These are phyloP conservation scores for Lactarius trivialis DNA, from an alignment of 768 basidiomycete species.

Conservation along the genomic window DNA sequence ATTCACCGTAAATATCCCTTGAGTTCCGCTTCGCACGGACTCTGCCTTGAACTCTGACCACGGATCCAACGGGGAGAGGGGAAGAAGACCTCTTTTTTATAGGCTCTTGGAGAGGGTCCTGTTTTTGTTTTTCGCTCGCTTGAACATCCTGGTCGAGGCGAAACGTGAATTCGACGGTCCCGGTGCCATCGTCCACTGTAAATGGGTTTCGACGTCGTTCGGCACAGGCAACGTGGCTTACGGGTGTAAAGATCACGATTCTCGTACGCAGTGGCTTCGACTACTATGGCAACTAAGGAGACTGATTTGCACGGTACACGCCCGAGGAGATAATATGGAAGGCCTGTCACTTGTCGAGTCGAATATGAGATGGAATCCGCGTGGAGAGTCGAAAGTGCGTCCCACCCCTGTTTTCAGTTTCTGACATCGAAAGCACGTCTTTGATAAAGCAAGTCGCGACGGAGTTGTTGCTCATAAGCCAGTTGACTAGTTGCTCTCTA, in stretches of 20 bases:
- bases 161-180: conserved; percentile 60
- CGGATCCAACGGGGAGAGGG: conserved; percentile 12
- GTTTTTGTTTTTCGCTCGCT: background rate
- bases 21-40: conserved; percentile 7
- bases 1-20: conserved; percentile 14
- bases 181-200: conserved; percentile 74
- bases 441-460: conserved; percentile 16
- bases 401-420: conserved; percentile 15
- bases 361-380: background rate
- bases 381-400: background rate
- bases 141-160: conserved; percentile 18
- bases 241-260: conserved; percentile 53
- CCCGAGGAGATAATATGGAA: conserved; percentile 67
- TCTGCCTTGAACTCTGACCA: conserved; percentile 16
- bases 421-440: conserved; percentile 15
- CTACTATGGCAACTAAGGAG: conserved; percentile 53
- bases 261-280: conserved; percentile 57
- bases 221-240: conserved; percentile 27
- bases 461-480: conserved; percentile 17
- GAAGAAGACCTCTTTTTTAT: background rate
- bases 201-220: conserved; percentile 2
- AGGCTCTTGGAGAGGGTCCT: background rate
- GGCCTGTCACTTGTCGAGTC: conserved; percentile 30
- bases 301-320: conserved; percentile 64
- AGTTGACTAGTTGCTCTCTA: conserved; percentile 10